Percentiles rank a stretch among this genome's conserved stretches.
phyloP scores from a whole-genome alignment of 1,284 basidiomycete species.

The Anthracocystis panici-leucophaei region DNA sequence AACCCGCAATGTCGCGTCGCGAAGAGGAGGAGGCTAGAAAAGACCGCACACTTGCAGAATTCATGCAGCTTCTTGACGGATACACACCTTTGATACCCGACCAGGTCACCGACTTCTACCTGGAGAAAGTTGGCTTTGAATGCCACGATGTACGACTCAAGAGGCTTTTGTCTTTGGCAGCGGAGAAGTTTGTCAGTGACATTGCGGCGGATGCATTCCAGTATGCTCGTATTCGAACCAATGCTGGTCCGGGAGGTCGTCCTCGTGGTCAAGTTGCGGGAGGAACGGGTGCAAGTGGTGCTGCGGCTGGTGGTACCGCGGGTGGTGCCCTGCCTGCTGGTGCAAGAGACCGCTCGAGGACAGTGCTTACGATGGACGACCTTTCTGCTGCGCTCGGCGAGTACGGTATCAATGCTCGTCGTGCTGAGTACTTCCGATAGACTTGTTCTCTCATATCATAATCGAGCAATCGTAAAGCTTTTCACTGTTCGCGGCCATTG shows the following conservation, averaged over 20 bases:
- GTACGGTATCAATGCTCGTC: slow-evolving; percentile 76
- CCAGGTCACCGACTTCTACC: slow-evolving; percentile 97
- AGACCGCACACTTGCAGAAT: slow-evolving; percentile 88
- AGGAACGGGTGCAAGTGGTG: slow-evolving; percentile 15
- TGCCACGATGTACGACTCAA: slow-evolving; percentile 82
- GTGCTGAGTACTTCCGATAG: slow-evolving; percentile 67
- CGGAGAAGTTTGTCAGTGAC: slow-evolving; percentile 98
- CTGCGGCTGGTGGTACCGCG: slow-evolving; percentile 23
- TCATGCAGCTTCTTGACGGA: slow-evolving; percentile 94
- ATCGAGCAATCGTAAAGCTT: slow-evolving; percentile 1
- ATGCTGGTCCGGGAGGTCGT: slow-evolving; percentile 71
- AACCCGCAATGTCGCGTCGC: slow-evolving; percentile 65
- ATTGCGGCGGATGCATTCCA: slow-evolving; percentile 97
- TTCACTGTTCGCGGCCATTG: neutral
- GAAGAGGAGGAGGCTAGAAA: slow-evolving; percentile 81
- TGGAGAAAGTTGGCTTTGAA: slow-evolving; percentile 95
- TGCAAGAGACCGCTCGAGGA: slow-evolving; percentile 82
- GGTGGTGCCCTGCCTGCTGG: slow-evolving; percentile 18
- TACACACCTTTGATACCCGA: slow-evolving; percentile 98
- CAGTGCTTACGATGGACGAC: slow-evolving; percentile 98
- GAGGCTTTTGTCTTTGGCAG: slow-evolving; percentile 90
- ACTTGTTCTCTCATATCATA: slow-evolving; percentile 5
- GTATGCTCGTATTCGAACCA: slow-evolving; percentile 90
- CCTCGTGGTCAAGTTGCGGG: slow-evolving; percentile 44
- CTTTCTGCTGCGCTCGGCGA: slow-evolving; percentile 89